Base-by-base conservation (phyloP, 768 basidiomycete genomes). In the Boletellus ananiceps region DNA sequence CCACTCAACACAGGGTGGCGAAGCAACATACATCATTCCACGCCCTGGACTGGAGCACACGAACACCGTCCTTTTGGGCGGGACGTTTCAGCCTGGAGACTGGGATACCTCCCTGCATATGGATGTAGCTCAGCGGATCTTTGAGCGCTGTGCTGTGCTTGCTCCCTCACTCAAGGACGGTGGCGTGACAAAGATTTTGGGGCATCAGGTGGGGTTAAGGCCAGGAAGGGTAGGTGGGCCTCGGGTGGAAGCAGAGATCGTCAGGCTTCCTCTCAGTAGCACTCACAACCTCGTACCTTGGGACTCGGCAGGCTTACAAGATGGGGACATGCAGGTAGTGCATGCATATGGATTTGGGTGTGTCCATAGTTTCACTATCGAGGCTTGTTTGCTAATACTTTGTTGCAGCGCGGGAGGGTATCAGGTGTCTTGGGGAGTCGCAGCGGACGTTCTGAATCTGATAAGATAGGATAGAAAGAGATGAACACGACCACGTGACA, bases 341-440 rank as follows among this genome's bases (percentile, higher is more conserved):
- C 81, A 83, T 65, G 78, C 80, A 21, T 83, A 83, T 61, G 82
- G 82, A 6, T 78, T 83, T 33, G 81, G 81, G 76, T 77, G 36
- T 46, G 73, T 3, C 38, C 7, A 5, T 38, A 4, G 19, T 18
- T 25, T 2, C 5, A n/a, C n/a, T n/a, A 19, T 40, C 8, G 19
- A 1, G 13, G 8, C 44, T 57, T 5, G 13, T 9, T 18, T 27
- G 61, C 57, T 39, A 47, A 62, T 18, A 8, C 19, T 40, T 16
- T 8, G 23, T 54, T 53, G 36, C 48, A 70, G 71, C n/a, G 37
- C 59, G 15, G 65, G 63, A 42, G 73, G 74, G 14, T 75, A 68
- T 54, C 71, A 74, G 51, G 56, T 52, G 19, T 75, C 72, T 11
- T 76, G 74, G 74, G 74, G 75, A 15, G 70, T 56, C 9, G 74